Conservation (phyloP, 345 rosid species). For the Syzygium oleosum region DNA sequence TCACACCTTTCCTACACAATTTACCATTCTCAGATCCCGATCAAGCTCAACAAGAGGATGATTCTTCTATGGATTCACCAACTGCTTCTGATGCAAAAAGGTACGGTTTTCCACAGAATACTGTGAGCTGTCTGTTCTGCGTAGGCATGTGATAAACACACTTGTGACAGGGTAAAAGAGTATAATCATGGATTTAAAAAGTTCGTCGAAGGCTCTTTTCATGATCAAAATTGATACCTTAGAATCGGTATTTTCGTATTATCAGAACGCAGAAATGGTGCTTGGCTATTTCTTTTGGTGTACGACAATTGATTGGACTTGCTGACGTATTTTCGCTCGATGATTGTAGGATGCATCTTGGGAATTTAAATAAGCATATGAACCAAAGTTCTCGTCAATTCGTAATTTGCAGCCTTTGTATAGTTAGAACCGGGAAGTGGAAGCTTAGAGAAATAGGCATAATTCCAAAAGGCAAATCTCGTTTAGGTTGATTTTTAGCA, state of each 20-base stretch:
- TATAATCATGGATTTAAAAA: not conserved
- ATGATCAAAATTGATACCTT: not conserved
- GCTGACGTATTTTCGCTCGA: not conserved
- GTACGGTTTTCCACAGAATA: conserved; percentile 10
- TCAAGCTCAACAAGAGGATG: conserved; percentile 15
- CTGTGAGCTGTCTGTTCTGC: not conserved
- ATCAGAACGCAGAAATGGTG: not conserved
- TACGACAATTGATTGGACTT: not conserved
- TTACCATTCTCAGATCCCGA: conserved; percentile 14
- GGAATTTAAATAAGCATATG: not conserved
- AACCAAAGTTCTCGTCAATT: not conserved
- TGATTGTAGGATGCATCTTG: not conserved
- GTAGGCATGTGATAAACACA: not conserved
- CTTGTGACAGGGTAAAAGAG: not conserved
- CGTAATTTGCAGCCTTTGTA: not conserved
- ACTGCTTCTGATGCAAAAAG: conserved; percentile 18
- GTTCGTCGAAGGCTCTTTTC: not conserved
- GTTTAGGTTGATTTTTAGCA: not conserved
- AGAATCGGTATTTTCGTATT: not conserved
- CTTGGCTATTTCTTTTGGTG: not conserved
- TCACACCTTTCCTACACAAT: conserved; percentile 32
- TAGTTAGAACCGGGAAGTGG: not conserved
- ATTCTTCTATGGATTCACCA: conserved; percentile 1
- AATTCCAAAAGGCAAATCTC: not conserved
- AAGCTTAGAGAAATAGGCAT: not conserved